Conservation (phyloP, 306 rosid genomes). For the Gillenia trifoliata region DNA sequence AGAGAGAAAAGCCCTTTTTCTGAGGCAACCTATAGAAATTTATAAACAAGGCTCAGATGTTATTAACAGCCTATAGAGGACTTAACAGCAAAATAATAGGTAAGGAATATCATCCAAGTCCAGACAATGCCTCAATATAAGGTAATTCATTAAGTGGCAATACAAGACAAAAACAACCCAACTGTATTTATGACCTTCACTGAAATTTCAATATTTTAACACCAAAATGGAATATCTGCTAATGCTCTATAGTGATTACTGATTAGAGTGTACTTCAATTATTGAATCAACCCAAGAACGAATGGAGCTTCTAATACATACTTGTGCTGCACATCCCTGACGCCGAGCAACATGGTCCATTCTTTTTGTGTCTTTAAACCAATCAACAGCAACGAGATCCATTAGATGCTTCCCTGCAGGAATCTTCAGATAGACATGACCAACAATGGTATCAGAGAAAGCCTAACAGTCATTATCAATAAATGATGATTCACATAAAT, state of each 20-base stretch:
- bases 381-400: conserved; percentile 98
- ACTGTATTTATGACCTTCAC: neutral
- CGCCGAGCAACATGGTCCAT: conserved; percentile 96
- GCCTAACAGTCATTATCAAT: conserved; percentile 3
- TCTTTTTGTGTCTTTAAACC: conserved; percentile 96
- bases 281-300: neutral
- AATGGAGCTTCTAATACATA: conserved; percentile 29
- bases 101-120: neutral
- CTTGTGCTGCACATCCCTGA: conserved; percentile 96
- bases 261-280: neutral
- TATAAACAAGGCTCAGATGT: conserved; percentile 10
- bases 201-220: neutral
- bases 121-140: neutral
- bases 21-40: conserved; percentile 66
- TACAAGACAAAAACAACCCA: neutral
- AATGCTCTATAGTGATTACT: neutral
- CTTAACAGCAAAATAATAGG: neutral
- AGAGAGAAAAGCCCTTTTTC: conserved; percentile 91
- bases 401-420: conserved; percentile 93
- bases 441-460: conserved; percentile 32
- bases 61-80: conserved; percentile 4
- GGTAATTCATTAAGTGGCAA: neutral
- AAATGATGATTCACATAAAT: neutral
- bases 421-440: conserved; percentile 42
- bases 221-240: neutral